Base-by-base conservation (phyloP, 2,329 filamentous ascomycete species). In the Talaromyces sp. region DNA sequence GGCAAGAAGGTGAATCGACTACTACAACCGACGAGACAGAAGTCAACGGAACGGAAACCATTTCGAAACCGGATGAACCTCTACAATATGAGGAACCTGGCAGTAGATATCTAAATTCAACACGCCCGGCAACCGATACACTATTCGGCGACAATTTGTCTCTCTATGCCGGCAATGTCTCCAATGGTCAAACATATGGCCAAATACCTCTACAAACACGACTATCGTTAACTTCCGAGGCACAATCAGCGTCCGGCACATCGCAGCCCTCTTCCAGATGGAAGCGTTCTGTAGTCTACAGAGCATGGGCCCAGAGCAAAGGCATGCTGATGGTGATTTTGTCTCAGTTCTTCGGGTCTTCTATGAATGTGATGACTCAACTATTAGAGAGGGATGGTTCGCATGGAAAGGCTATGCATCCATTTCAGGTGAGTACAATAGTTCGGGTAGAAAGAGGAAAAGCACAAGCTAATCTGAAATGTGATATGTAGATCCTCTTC, bases 351-450 rank as follows among this genome's bases (percentile, higher is more conserved):
- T 96, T 96, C 65, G 90, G 87, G 1, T 86, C 88, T 0, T 73
- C 89, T 54, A 96, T 96, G 92, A 95, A 94, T 70, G 83, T 95
- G 9, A 85, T 85, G 40, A 89, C 90, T 0, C 81, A 91, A 19
- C 72, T 93, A 10, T 77, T 96, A 39, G 89, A 95, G 69, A 79
- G 82, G 36, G 78, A 84, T 63, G 83, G 83, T 10, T 78, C 88
- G 17, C 79, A 88, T 63, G 87, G 84, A 56, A 80, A 85, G 48
- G 84, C 84, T 2, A 87, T 95, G 78, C 84, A 94, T 76, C 89
- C 91, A 0, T 86, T 95, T 63, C 89, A 94, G 70, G 78, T 81
- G 66, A 45, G 68, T 53, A 5, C 2, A 31, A 9, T 4, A 17
- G 3, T 25, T 28, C 21, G 1, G 21, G 43, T 11, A 22, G 7